Evolutionary conservation across 257 asterid species (phyloP), one percentile per base, ranked within the genome.

Genomic region (Paraleonurus japonicus): DNA sequence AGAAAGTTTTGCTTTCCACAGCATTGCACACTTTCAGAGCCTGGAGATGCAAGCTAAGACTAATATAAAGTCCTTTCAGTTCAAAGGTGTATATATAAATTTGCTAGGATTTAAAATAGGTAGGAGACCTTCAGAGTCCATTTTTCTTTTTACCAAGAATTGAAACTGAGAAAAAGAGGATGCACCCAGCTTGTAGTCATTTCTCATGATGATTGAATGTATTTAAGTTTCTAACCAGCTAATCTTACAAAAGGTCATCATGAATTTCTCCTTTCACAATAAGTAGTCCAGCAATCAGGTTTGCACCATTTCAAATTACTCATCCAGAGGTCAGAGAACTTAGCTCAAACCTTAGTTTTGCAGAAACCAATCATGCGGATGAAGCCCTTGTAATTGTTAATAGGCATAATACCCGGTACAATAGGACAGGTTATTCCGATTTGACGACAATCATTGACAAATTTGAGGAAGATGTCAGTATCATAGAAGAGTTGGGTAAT

Each of bases 391-490:
- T 89, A 93, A 64, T 88, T 90, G 77, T 93, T 93, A 53, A 93
- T 93, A 72, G 97, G 97, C 98, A 93, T 93, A 69, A 93, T 93
- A 48, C 98, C 98, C 9, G 98, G 97, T 61, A 93, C 92, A 53
- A 93, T 93, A 23, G 98, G 97, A 70, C 95, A 86, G 30, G 79
- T 86, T 59, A 93, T 93, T 58, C 98, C 98, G 41, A 89, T 84
- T 79, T 87, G 90, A 72, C 95, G 97, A 73, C 98, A 93, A 74
- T 93, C 98, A 71, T 79, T 70, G 47, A 93, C 96, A 55, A 93
- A 93, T 68, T 93, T 93, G 76, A 93, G 97, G 89, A 93, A 93
- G 70, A 82, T 86, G 77, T 93, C 98, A 3, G 96, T 91, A 75
- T 93, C 98, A 61, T 93, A 93, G 79, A 93, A 93, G 73, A 93